Evolutionary conservation across 2,329 filamentous ascomycete species (phyloP), one percentile per base, ranked within the genome.

Genomic region (Chaetomium sp.): DNA sequence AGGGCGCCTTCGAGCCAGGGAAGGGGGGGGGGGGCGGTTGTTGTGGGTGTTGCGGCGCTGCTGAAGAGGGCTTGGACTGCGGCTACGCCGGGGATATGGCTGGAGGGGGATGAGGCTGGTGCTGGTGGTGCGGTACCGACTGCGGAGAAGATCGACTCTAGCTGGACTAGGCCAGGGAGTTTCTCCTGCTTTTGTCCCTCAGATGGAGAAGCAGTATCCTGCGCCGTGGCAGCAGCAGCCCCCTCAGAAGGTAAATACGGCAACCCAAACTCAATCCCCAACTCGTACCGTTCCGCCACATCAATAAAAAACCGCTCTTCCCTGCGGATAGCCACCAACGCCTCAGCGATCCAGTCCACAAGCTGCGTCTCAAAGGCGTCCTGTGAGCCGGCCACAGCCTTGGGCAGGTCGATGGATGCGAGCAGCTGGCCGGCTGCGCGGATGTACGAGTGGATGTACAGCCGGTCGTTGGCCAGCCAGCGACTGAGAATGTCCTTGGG

Each of bases 391-490:
- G 69, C 10, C 40, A 50, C 36, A 40, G 55, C 54, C n/a, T 68
- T 64, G 0, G 81, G 79, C 0, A 87, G 73, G 5, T 79, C 71
- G 45, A 88, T 75, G 61, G 85, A 82, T 37, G 79, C 74, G 34
- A 89, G 78, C 6, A 88, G 70, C n/a, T 76, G 73, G 7, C 85
- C 85, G 27, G 84, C 79, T 62, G 87, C 88, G 33, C 79, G 77
- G 62, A 88, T 79, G 69, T 89, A 65, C 50, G 81, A 80, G 60
- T 87, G 84, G 37, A 86, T 82, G 70, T 89, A 87, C 57, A 89
- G 79, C 7, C 83, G 76, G 69, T 89, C 86, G 68, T 88, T 86
- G 10, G 82, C 80, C 44, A 90, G 80, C 87, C 87, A 90, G 67
- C 78, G 76, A 19, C 79, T 78, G 9, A 89, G 73, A 1, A 75